Conservation (phyloP, 169 alveolate genomes). For the Theileria parva region DNA sequence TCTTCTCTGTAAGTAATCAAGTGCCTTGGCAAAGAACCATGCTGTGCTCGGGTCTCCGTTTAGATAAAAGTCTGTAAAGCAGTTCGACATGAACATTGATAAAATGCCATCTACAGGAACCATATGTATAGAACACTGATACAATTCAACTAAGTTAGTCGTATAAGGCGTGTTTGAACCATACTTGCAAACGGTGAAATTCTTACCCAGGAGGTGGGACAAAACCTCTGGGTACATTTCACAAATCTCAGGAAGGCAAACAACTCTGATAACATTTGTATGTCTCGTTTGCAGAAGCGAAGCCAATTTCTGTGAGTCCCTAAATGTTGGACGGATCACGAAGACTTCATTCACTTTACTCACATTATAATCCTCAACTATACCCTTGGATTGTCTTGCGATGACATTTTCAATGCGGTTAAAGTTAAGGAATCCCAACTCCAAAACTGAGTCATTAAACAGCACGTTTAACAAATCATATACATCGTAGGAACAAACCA, state of each 20-base stretch:
- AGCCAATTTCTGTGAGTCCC: slow-evolving; percentile 26
- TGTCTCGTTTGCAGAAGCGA: slow-evolving; percentile 24
- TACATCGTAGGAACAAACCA: slow-evolving; percentile 56
- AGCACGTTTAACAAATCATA: slow-evolving; percentile 21
- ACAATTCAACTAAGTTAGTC: slow-evolving; percentile 42
- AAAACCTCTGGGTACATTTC: slow-evolving; percentile 63
- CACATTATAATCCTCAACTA: background rate
- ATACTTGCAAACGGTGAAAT: slow-evolving; percentile 32
- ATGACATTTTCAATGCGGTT: slow-evolving; percentile 9
- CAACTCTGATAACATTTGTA: slow-evolving; percentile 28
- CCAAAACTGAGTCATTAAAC: slow-evolving; percentile 22
- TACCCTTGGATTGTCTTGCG: background rate
- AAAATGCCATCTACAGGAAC: slow-evolving; percentile 57
- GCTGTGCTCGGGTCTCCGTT: slow-evolving; percentile 65
- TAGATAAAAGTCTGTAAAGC: slow-evolving; percentile 33
- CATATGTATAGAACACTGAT: slow-evolving; percentile 47
- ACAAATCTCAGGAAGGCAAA: slow-evolving; percentile 55
- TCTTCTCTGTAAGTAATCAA: slow-evolving; percentile 45
- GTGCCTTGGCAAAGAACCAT: slow-evolving; percentile 62
- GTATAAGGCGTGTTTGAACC: slow-evolving; percentile 28
- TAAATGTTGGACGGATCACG: slow-evolving; percentile 46
- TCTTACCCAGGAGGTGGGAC: slow-evolving; percentile 38
- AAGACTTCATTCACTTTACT: slow-evolving; percentile 4
- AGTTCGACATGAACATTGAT: slow-evolving; percentile 44
- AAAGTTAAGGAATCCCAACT: slow-evolving; percentile 36